These are phyloP conservation scores for Mycoemilia scoparia DNA, from an alignment of 192 early-diverging fungal genomes.

Conservation along the genomic window DNA sequence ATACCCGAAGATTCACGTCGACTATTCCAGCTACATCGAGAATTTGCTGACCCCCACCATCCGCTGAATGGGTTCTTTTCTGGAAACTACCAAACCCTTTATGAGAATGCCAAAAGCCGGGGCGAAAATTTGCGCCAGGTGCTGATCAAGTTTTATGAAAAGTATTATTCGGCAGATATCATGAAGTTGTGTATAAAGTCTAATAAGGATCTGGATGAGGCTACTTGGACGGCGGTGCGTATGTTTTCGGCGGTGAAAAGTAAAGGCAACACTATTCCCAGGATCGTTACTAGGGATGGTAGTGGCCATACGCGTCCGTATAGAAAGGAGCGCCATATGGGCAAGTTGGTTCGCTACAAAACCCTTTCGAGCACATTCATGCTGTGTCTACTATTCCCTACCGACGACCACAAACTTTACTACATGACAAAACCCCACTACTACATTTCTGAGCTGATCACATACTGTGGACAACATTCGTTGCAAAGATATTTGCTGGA, in stretches of 20 bases:
- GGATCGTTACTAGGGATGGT: slow-evolving; percentile 37
- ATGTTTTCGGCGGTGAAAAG: slow-evolving; percentile 65
- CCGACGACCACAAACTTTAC: slow-evolving; percentile 54
- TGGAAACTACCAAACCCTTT: slow-evolving; percentile 72
- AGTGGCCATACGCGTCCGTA: slow-evolving; percentile 59
- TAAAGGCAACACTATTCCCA: slow-evolving; percentile 47
- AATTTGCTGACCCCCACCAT: slow-evolving; percentile 53
- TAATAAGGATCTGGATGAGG: slow-evolving; percentile 64
- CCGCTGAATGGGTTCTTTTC: slow-evolving; percentile 87
- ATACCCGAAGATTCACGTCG: slow-evolving; percentile 77
- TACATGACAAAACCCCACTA: slow-evolving; percentile 40
- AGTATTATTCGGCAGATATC: slow-evolving; percentile 88
- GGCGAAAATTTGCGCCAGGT: slow-evolving; percentile 71
- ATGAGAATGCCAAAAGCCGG: slow-evolving; percentile 28
- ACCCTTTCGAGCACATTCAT: slow-evolving; percentile 63
- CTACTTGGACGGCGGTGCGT: slow-evolving; percentile 60
- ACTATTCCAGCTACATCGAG: slow-evolving; percentile 71
- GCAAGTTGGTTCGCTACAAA: slow-evolving; percentile 51
- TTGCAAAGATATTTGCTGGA: slow-evolving; percentile 69
- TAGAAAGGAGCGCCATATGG: slow-evolving; percentile 46
- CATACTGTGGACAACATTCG: slow-evolving; percentile 80
- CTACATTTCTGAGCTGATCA: slow-evolving; percentile 78
- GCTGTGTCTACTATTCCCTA: slow-evolving; percentile 67
- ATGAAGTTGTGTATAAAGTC: slow-evolving; percentile 88
- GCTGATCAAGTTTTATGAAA: slow-evolving; percentile 70